A percentile compares a stretch with the other conserved stretches of the same genome.
Evolutionary conservation across 306 rosid genomes (phyloP).

Genomic region (Heteromeles arbutifolia): DNA sequence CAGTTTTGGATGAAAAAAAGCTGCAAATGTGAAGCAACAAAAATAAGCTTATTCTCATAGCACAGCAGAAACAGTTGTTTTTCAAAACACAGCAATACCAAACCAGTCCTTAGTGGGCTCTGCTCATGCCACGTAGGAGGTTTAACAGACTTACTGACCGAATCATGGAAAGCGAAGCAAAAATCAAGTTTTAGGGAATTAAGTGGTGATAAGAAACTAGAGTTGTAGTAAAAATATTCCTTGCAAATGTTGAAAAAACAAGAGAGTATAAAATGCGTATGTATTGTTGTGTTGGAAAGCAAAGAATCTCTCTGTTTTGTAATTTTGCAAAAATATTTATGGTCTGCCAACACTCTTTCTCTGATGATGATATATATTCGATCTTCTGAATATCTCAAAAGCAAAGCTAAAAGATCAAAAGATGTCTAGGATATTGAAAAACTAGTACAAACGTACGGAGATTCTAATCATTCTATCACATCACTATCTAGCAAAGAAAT

Average conservation of each 20-base stretch:
- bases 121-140: too few relatives aligned
- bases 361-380: not conserved
- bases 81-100: too few relatives aligned
- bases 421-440: slow-evolving; percentile 11
- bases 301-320: slow-evolving; percentile 11
- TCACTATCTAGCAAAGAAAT: not conserved
- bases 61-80: too few relatives aligned
- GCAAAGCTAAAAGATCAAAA: slow-evolving; percentile 2
- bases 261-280: not conserved
- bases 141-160: too few relatives aligned
- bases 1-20: too few relatives aligned
- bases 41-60: too few relatives aligned
- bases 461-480: not conserved
- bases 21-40: too few relatives aligned
- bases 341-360: slow-evolving; percentile 11
- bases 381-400: slow-evolving; percentile 8
- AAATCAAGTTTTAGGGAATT: too few relatives aligned
- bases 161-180: too few relatives aligned
- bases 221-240: not conserved
- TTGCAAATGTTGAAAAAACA: not conserved
- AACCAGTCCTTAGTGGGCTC: too few relatives aligned
- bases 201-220: not conserved
- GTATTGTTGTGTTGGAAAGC: slow-evolving; percentile 19
- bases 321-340: slow-evolving; percentile 13
- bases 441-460: not conserved